phyloP scores from a whole-genome alignment of 1,139 yeast species.

The Kodamaea arcana region DNA sequence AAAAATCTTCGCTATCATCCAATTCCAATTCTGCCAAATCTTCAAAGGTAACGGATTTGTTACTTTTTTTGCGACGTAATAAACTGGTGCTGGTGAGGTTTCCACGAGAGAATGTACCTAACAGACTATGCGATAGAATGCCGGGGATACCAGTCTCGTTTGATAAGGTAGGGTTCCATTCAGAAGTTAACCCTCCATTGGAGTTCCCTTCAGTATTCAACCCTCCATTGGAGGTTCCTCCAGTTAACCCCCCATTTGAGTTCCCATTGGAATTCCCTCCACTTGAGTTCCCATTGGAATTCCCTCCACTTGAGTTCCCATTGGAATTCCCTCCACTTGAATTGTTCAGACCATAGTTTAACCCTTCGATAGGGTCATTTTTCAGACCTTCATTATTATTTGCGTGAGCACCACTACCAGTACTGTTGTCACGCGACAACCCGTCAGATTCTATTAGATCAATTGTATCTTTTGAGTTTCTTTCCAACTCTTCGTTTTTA shows the following conservation, averaged over 20 bases:
- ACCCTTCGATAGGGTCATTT: conserved; percentile 13
- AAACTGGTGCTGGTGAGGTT: conserved; percentile 7
- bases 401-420: conserved; percentile 5
- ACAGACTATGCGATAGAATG: background rate
- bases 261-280: conserved; percentile 7
- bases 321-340: conserved; percentile 4
- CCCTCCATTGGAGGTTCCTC: conserved; percentile 5
- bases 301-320: conserved; percentile 4
- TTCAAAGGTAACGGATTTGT: conserved; percentile 41
- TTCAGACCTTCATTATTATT: too few species aligned
- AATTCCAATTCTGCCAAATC: conserved; percentile 26
- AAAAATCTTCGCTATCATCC: conserved; percentile 21
- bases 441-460: conserved; percentile 4
- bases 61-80: conserved; percentile 8
- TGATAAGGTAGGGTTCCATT: too few species aligned
- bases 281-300: conserved; percentile 5
- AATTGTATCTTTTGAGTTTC: conserved; percentile 14
- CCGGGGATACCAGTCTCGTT: too few species aligned
- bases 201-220: too few species aligned
- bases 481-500: conserved; percentile 76
- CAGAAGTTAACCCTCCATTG: too few species aligned
- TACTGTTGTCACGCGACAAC: background rate
- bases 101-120: too few species aligned
- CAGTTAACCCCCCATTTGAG: too few species aligned
- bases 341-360: conserved; percentile 5